Evolutionary conservation across 352 stramenopile genomes (phyloP).

Genomic region (Saprolegnia diclina): DNA sequence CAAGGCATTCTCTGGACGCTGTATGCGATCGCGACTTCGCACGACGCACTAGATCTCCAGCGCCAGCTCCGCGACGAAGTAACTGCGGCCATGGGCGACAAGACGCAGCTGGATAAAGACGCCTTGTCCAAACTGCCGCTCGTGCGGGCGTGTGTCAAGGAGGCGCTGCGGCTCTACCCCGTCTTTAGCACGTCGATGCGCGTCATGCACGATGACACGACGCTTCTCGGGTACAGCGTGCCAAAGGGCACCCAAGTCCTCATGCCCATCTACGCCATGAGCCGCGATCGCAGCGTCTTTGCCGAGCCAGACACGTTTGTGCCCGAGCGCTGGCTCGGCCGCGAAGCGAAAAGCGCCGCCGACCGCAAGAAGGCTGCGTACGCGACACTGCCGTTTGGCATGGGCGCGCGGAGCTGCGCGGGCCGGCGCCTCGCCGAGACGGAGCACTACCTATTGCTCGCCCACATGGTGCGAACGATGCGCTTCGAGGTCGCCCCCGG

Average conservation of each 20-base stretch:
- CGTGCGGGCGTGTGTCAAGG: not conserved
- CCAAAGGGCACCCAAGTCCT: not conserved
- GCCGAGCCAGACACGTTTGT: not conserved
- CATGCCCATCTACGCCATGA: not conserved
- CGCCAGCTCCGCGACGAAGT: not conserved
- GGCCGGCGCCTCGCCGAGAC: constrained; percentile 10
- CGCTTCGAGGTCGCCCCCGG: not conserved
- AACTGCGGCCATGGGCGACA: not conserved
- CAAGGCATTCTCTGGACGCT: not conserved
- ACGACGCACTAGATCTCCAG: not conserved
- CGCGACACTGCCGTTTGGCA: not conserved
- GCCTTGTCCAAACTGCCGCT: not conserved
- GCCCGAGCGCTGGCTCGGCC: not conserved
- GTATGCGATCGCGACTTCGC: not conserved
- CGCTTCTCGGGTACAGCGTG: not conserved
- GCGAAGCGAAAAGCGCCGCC: not conserved
- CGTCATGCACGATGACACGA: not conserved
- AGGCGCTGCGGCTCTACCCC: not conserved
- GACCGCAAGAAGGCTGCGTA: not conserved
- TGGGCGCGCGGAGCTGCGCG: not conserved
- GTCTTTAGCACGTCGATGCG: not conserved
- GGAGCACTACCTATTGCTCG: not conserved
- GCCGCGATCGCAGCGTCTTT: constrained; percentile 4
- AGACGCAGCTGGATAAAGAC: not conserved
- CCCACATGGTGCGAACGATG: not conserved